A percentile compares a stretch with the other conserved stretches of the same genome.
phyloP scores from a whole-genome alignment of 176 grass and related monocot species.

The Raddia distichophylla region DNA sequence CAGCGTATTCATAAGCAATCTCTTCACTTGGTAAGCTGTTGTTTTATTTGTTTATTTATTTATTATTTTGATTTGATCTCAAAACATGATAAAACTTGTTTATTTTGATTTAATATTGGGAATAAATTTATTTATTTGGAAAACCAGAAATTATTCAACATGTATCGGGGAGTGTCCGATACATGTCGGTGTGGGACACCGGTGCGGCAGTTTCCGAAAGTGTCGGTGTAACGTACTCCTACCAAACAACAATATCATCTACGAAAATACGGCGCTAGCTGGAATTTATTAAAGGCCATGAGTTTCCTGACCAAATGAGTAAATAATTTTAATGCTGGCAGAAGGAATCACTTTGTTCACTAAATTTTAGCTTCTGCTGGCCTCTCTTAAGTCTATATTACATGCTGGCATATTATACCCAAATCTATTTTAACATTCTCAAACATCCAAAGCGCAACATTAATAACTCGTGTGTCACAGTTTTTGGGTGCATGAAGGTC shows the following conservation, averaged over 20 bases:
- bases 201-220: too few relatives aligned
- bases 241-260: not conserved
- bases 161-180: too few relatives aligned
- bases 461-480: not conserved
- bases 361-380: not conserved
- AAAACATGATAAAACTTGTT: not conserved
- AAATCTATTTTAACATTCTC: not conserved
- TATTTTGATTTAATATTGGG: too few relatives aligned
- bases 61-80: conserved; percentile 6
- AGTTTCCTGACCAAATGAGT: not conserved
- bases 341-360: not conserved
- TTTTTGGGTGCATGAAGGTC: conserved; percentile 26
- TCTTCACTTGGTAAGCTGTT: conserved; percentile 88
- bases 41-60: conserved; percentile 6
- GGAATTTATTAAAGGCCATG: not conserved
- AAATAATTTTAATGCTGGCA: conserved; percentile 7
- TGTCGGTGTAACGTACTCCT: too few relatives aligned
- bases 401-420: conserved; percentile 18
- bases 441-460: conserved; percentile 11
- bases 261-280: not conserved
- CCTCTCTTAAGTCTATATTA: not conserved
- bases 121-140: too few relatives aligned
- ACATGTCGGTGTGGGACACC: too few relatives aligned
- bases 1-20: conserved; percentile 99
- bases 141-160: too few relatives aligned